phyloP scores from a whole-genome alignment of 139 green algal genomes.

The Chlorella sp. region DNA sequence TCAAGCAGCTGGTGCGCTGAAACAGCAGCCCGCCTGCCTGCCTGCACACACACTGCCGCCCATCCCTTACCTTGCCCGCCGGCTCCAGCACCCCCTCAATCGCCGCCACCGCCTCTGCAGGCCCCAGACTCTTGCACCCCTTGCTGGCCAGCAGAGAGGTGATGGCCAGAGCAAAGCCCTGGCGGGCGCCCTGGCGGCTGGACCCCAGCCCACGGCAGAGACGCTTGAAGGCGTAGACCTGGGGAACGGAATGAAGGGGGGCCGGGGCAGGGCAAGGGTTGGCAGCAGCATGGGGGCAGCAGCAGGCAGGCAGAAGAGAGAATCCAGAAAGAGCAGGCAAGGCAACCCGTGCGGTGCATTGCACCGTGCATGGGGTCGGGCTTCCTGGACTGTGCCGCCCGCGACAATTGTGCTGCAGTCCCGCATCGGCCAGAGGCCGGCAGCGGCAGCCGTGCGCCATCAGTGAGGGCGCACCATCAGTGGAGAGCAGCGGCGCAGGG shows the following conservation, averaged over 20 bases:
- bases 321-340: neutral
- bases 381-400: neutral
- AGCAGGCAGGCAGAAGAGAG: neutral
- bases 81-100: slow-evolving; percentile 30
- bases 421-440: neutral
- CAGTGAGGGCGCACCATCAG: slow-evolving; percentile 52
- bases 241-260: neutral
- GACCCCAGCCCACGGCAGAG: slow-evolving; percentile 76
- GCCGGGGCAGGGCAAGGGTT: neutral
- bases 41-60: neutral
- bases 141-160: slow-evolving; percentile 50
- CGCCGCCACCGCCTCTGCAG: slow-evolving; percentile 9
- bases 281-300: neutral
- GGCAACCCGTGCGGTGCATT: neutral
- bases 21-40: neutral
- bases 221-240: slow-evolving; percentile 77
- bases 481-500: slow-evolving; percentile 63
- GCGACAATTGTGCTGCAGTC: no score
- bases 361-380: no score
- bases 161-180: slow-evolving; percentile 85
- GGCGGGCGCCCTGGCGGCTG: slow-evolving; percentile 70
- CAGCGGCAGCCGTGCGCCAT: no score
- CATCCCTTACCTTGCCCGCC: slow-evolving; percentile 20
- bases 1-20: neutral
- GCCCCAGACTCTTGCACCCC: neutral